Conservation (phyloP, 495 filamentous ascomycete genomes). For the Achaetomiella virescens region DNA sequence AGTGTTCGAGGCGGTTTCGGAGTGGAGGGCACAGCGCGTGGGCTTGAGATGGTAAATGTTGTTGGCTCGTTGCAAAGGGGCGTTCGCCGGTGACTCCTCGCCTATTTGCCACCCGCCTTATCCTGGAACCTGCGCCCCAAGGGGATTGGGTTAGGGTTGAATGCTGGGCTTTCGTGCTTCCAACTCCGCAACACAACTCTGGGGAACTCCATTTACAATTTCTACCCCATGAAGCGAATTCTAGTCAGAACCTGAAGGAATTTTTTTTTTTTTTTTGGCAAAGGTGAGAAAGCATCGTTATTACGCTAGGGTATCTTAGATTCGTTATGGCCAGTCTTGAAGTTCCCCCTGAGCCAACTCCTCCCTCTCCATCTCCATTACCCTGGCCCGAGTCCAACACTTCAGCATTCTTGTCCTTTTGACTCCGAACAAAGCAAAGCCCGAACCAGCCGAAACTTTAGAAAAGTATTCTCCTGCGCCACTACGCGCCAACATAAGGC, state of each 20-base stretch:
- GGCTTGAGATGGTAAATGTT: background rate
- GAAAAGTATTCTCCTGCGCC: background rate
- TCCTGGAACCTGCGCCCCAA: background rate
- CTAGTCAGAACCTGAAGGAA: no score
- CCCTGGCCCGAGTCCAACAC: background rate
- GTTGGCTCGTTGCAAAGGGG: background rate
- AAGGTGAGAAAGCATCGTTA: background rate
- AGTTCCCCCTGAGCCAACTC: background rate
- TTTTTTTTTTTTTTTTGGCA: no score
- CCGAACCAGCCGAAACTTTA: background rate
- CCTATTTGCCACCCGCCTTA: background rate
- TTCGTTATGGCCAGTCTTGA: background rate
- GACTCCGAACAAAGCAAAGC: background rate
- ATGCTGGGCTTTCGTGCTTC: no score
- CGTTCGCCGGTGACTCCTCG: background rate
- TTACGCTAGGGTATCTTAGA: background rate
- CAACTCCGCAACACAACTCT: no score
- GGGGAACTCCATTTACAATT: no score
- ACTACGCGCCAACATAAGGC: constrained; percentile 28
- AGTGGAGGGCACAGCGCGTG: background rate
- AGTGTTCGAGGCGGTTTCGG: background rate
- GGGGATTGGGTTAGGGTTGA: background rate
- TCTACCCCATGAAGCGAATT: no score
- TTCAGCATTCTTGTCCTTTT: background rate
- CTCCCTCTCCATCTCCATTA: background rate